Base-by-base conservation (phyloP, 2,329 filamentous ascomycete species). In the Colletotrichum magnum region DNA sequence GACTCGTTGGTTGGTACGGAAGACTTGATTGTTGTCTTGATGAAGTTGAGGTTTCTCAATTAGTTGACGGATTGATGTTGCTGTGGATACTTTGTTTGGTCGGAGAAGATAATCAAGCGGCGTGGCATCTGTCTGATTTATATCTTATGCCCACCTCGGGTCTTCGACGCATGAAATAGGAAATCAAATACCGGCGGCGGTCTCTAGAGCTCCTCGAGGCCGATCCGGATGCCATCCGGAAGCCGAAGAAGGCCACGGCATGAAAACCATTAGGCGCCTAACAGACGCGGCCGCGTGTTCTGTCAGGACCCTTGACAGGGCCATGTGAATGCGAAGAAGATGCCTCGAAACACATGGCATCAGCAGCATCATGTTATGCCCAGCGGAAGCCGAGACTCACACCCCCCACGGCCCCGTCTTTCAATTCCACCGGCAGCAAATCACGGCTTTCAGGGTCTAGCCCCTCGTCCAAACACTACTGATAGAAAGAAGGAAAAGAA, bases 221-320 rank as follows among this genome's bases (percentile, higher is more conserved):
- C 61, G 48, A 50, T 21, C 32, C 48, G 28, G 52, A 16, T 10
- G 45, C 41, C 13, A 24, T 2, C 24, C 36, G 7, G 15, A 26
- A 21, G 5, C 60, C 60, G 48, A 43, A 41, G 32, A n/a, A n/a
- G 15, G n/a, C 3, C 6, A 52, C 47, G 41, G 60, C 48, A 64
- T 59, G 28, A 54, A n/a, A 53, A 4, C 15, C 36, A 39, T 26
- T n/a, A 58, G 21, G 48, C 28, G 60, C 39, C 10, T 10, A 10
- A 36, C 45, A 45, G 26, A 10, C 32, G 10, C 28, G 21, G n/a
- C 50, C n/a, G 6, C 6, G 5, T 52, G 26, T 26, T 45, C 9
- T 10, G 26, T 18, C 15, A 58, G 53, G 13, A 21, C 16, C 39
- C 48, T 47, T 36, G 59, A 47, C 13, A 24, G 12, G 32, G 15